Conservation (phyloP, 495 filamentous ascomycete species). For the Sordaria brevicollis region DNA sequence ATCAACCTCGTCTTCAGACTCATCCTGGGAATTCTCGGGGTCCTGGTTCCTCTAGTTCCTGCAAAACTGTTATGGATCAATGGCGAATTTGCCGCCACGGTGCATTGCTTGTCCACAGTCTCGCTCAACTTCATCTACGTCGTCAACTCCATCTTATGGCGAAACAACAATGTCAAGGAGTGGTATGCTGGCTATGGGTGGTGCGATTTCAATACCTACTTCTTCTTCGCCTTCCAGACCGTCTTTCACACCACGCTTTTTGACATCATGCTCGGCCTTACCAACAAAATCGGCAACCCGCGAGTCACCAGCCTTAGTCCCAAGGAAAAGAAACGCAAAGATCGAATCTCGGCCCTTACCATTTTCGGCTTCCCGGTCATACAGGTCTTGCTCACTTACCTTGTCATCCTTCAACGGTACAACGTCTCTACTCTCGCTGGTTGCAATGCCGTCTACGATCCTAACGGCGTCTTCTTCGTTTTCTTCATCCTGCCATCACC, state of each 20-base stretch:
- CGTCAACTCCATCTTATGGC: slow-evolving; percentile 77
- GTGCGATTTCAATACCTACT: slow-evolving; percentile 74
- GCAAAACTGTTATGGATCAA: slow-evolving; percentile 46
- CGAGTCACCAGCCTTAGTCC: slow-evolving; percentile 41
- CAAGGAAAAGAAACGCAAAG: slow-evolving; percentile 41
- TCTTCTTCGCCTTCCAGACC: slow-evolving; percentile 43
- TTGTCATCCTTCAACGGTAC: slow-evolving; percentile 64
- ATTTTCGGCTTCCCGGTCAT: slow-evolving; percentile 60
- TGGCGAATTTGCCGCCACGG: slow-evolving; percentile 50
- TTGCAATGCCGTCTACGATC: slow-evolving; percentile 53
- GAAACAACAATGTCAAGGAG: slow-evolving; percentile 48
- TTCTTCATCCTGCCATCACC: slow-evolving; percentile 58
- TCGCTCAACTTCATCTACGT: slow-evolving; percentile 57
- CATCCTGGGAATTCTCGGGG: slow-evolving; percentile 45
- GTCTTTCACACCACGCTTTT: slow-evolving; percentile 52
- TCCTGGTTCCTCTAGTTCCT: slow-evolving; percentile 47
- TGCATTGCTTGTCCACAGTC: slow-evolving; percentile 54
- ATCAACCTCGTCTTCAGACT: slow-evolving; percentile 34
- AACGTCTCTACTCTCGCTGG: slow-evolving; percentile 63
- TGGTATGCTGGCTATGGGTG: slow-evolving; percentile 70
- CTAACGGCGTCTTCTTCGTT: slow-evolving; percentile 60
- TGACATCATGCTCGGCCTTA: slow-evolving; percentile 68
- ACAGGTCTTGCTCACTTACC: slow-evolving; percentile 55
- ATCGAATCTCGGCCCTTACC: slow-evolving; percentile 50
- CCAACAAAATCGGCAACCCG: slow-evolving; percentile 56